Base-by-base conservation (phyloP, 768 basidiomycete species). In the Chalciporus chontae region DNA sequence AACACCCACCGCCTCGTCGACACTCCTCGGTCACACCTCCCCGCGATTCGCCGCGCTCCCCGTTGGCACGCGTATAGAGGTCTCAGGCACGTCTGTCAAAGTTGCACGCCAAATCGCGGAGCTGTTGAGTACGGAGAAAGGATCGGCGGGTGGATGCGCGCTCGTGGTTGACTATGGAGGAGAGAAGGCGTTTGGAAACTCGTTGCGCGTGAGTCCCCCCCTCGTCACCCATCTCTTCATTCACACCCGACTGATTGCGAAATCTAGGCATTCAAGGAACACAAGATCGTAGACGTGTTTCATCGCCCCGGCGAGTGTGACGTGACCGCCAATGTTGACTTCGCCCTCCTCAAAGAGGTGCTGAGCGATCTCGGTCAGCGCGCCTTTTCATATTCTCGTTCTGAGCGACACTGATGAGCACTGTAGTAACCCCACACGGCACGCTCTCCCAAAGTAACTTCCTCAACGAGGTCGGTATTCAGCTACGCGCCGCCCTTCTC, bases 291-390 rank as follows among this genome's bases (percentile, higher is more conserved):
- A 1, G 87, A 94, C 64, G 75, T 90, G 4, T 95, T 98, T 62
- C 76, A 87, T 45, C 72, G 76, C 9, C 94, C 94, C 0, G 96
- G 96, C 15, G 77, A 88, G 37, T 87, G 89, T 37, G 96, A 99
- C 67, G 70, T 98, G 41, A 99, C 96, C 0, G 85, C 88, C n/a
- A 96, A 98, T 61, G 95, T 99, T 42, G 94, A 99, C 69, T 98
- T 98, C 69, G 80, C 84, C 0, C 90, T 89, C 64, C 74, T 98
- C 40, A 77, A 78, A 61, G 92, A 96, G 69, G 84, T 90, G 0
- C 73, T 93, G 54, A 64, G 66, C 1, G 82, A 79, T 47, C 69
- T 81, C 3, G 87, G 90, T 89, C 51, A 23, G 79, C 65, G 18
- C 29, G 15, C 18, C 37, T 40, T 24, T 8, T 1, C 26, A n/a